These are phyloP conservation scores for Lentinula novae-zelandiae DNA, from an alignment of 1,284 basidiomycete genomes.

Conservation along the genomic window DNA sequence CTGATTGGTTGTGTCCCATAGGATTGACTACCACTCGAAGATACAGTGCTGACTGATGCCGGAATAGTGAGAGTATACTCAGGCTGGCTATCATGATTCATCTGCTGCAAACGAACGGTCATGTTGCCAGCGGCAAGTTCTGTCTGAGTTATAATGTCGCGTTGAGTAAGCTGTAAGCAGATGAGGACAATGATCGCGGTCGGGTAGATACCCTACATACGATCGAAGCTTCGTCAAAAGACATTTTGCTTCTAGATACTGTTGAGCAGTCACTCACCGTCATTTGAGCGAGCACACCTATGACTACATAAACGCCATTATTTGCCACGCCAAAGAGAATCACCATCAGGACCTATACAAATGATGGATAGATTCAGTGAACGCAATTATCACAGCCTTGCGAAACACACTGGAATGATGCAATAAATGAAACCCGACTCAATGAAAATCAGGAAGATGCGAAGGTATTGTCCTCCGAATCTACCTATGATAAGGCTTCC, in stretches of 20 bases:
- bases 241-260: not conserved
- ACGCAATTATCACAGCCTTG: not conserved
- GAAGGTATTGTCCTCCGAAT: not conserved
- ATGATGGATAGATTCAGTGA: not conserved
- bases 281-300: not conserved
- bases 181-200: slow-evolving; percentile 1
- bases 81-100: not conserved
- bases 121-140: not conserved
- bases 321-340: not conserved
- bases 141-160: not conserved
- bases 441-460: not conserved
- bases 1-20: not conserved
- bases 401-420: not conserved
- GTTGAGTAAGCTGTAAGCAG: slow-evolving; percentile 1
- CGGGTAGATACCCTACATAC: not conserved
- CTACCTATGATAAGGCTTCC: not conserved
- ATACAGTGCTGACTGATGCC: not conserved
- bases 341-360: not conserved
- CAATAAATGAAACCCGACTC: not conserved
- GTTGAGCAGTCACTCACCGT: not conserved
- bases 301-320: not conserved
- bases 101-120: not conserved
- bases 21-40: not conserved
- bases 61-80: not conserved
- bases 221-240: not conserved